Percentiles rank a stretch among this genome's conserved stretches.
Evolutionary conservation across 2,329 filamentous ascomycete species (phyloP).

Genomic region (Botrytis sinoallii): DNA sequence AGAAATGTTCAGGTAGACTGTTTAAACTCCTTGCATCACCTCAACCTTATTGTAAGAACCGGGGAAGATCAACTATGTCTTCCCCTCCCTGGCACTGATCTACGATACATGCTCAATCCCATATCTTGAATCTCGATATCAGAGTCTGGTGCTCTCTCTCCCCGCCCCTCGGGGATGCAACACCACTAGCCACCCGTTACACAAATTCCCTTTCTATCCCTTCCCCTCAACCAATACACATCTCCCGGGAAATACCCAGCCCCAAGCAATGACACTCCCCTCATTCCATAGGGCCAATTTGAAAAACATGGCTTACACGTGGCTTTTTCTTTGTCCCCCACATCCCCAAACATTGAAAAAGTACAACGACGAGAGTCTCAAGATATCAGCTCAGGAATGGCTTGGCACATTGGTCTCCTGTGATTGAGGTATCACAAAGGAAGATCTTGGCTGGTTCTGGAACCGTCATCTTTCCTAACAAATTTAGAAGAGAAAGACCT

Average conservation of each 20-base stretch:
- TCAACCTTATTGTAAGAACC: neutral
- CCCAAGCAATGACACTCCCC: constrained; percentile 5
- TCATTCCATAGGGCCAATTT: neutral
- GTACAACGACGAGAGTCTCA: neutral
- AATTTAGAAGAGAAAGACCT: neutral
- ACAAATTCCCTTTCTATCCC: neutral
- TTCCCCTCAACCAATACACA: neutral
- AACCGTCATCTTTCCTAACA: neutral
- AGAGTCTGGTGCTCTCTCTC: too few species aligned
- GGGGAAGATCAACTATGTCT: neutral
- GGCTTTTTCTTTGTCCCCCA: neutral
- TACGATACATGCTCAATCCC: neutral
- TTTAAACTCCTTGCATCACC: neutral
- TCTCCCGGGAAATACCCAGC: neutral
- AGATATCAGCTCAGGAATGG: neutral
- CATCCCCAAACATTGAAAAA: neutral
- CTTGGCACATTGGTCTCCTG: neutral
- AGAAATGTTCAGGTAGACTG: neutral
- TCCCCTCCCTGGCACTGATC: neutral
- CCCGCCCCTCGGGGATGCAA: neutral
- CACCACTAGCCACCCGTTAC: neutral
- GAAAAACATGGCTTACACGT: constrained; percentile 3
- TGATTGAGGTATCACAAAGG: neutral
- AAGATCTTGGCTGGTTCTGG: neutral
- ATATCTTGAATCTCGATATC: neutral